phyloP scores from a whole-genome alignment of 75 land plant species.

The Pinus tabuliformis region DNA sequence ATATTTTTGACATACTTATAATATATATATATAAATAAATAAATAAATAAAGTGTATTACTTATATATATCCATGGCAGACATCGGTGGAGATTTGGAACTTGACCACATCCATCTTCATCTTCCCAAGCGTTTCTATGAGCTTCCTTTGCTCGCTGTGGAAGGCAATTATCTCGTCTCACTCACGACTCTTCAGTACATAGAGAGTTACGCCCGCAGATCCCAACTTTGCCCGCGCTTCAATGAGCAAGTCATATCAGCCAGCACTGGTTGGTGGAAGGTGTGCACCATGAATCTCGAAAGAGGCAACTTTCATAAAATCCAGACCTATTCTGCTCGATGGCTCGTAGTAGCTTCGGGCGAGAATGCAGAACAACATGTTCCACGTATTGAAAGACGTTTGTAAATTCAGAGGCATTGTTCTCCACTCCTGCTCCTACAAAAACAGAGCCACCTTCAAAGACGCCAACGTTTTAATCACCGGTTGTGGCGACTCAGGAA shows the following conservation, averaged over 20 bases:
- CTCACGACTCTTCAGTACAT: conserved; percentile 35
- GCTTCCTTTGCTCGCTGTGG: conserved; percentile 44
- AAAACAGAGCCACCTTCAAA: conserved; percentile 31
- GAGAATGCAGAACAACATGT: conserved; percentile 46
- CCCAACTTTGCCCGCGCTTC: conserved; percentile 32
- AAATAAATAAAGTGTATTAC: no score
- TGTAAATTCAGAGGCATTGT: conserved; percentile 36
- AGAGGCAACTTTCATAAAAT: conserved; percentile 5
- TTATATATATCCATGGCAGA: no score
- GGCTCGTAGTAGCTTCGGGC: conserved; percentile 74
- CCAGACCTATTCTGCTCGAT: conserved; percentile 33
- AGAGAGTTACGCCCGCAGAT: conserved; percentile 32
- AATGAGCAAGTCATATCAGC: conserved; percentile 18
- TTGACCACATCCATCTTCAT: conserved; percentile 65
- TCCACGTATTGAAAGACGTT: conserved; percentile 48
- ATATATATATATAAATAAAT: no score
- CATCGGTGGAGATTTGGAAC: conserved; percentile 28
- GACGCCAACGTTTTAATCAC: conserved; percentile 57
- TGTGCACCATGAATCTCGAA: conserved; percentile 1
- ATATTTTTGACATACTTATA: no score
- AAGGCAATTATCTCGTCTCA: conserved; percentile 21
- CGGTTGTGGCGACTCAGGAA: conserved; percentile 83
- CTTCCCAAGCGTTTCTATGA: conserved; percentile 49
- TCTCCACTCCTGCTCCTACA: conserved; percentile 54
- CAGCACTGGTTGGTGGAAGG: conserved; percentile 16